Base-by-base conservation (phyloP, 2,329 filamentous ascomycete genomes). In the Pseudodiploospora longispora region DNA sequence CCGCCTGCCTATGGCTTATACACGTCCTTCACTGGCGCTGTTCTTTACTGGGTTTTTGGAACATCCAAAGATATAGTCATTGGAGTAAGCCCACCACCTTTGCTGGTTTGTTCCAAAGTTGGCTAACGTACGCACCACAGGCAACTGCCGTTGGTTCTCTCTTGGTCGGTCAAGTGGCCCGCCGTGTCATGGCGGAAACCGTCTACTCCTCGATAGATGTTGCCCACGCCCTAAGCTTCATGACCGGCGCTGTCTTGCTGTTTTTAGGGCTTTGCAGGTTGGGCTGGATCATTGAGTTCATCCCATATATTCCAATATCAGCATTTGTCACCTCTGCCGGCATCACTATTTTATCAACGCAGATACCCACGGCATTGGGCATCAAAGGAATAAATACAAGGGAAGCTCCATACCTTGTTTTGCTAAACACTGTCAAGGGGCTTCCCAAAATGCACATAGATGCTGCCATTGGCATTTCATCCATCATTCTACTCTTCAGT, bases 11-110 rank as follows among this genome's bases (percentile, higher is more conserved):
- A 78, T 55, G 86, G 86, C 32, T 69, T 91, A 0, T 91, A 91
- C 64, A 87, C 86, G 0, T 89, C 85, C 0, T 91, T 91, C 57
- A 85, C 88, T 61, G 86, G 86, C 40, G 84, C 87, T 30, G 65
- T 87, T 42, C 71, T 88, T 42, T 91, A 91, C 65, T 90, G 85
- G 85, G 76, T 87, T 46, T 90, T 90, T 58, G 86, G 84, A 32
- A 90, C 85, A 0, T 90, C 86, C 6, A 90, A 89, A 57, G 86
- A 91, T 60, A 89, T 91, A 59, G 87, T 85, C 7, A 89, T 90
- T 46, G 85, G 85, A 28, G 69, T 72, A 60, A 34, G 67, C 52
- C 9, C 1, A 10, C 9, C 4, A 2, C 8, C 12, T 6, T 31
- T 28, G 2, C 10, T 5, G 9, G 28, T 30, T n/a, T 3, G 4